phyloP scores from a whole-genome alignment of 495 filamentous ascomycete species.

The Sabuloglossum arenarium region DNA sequence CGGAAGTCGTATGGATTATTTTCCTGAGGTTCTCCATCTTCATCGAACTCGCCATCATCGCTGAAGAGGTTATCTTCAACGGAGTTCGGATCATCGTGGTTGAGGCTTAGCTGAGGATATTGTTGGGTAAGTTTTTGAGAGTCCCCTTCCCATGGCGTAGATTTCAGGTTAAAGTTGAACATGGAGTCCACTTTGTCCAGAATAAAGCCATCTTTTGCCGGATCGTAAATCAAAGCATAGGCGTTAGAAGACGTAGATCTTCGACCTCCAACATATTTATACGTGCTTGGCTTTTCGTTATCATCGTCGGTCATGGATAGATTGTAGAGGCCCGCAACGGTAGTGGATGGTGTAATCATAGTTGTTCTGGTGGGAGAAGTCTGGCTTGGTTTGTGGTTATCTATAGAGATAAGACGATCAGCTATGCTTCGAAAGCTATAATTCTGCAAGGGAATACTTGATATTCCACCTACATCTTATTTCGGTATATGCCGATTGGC shows the following conservation, averaged over 20 bases:
- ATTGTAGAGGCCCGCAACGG: background rate
- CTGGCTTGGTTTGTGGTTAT: constrained; percentile 9
- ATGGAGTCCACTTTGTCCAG: constrained; percentile 6
- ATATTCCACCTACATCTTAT: constrained; percentile 1
- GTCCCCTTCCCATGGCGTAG: constrained; percentile 7
- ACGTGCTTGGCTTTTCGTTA: background rate
- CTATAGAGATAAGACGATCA: background rate
- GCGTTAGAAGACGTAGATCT: background rate
- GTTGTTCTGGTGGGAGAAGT: constrained; percentile 3
- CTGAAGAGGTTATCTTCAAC: constrained; percentile 8
- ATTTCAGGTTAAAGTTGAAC: constrained; percentile 10
- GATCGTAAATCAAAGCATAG: constrained; percentile 7
- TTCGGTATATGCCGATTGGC: background rate
- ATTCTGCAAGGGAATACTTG: background rate
- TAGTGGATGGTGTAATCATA: background rate
- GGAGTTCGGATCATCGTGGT: background rate
- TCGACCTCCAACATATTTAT: constrained; percentile 4
- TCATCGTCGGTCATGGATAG: constrained; percentile 6
- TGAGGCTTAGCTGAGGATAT: constrained; percentile 6
- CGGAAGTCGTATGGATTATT: constrained; percentile 8
- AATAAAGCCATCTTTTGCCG: constrained; percentile 4
- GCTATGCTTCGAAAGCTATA: background rate
- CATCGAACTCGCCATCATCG: constrained; percentile 6
- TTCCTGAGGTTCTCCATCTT: background rate
- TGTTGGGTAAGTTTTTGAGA: constrained; percentile 3